Evolutionary conservation across 2,329 filamentous ascomycete species (phyloP).

Genomic region (Cryphonectria parasitica): DNA sequence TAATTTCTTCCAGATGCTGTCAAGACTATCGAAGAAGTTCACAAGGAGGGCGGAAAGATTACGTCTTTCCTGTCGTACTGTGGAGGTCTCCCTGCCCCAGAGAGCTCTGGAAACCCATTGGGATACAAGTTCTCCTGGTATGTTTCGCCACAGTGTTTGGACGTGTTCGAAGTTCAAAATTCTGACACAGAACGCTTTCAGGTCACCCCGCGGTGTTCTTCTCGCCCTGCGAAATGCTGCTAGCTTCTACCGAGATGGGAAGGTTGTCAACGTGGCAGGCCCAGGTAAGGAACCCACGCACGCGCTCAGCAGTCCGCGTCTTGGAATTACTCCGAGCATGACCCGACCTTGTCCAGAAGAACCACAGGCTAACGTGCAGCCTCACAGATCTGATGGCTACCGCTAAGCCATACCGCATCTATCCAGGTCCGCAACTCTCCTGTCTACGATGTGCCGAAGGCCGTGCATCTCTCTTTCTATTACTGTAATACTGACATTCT

Average conservation of each 20-base stretch:
- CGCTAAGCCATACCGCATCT: slow-evolving; percentile 90
- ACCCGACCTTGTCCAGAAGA: background rate
- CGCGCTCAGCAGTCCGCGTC: background rate
- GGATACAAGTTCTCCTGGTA: slow-evolving; percentile 83
- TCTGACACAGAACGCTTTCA: background rate
- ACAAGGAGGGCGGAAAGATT: slow-evolving; percentile 85
- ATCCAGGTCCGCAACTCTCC: slow-evolving; percentile 57
- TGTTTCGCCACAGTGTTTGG: background rate
- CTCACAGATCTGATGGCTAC: slow-evolving; percentile 76
- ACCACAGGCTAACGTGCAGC: background rate
- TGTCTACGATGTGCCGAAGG: background rate
- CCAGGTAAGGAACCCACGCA: background rate
- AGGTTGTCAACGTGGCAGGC: slow-evolving; percentile 67
- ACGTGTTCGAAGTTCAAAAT: no score
- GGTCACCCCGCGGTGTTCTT: slow-evolving; percentile 78
- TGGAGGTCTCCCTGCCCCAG: slow-evolving; percentile 73
- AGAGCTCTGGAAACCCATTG: slow-evolving; percentile 83
- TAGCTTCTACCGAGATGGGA: slow-evolving; percentile 78
- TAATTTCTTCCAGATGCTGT: slow-evolving; percentile 62
- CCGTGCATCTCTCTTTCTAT: background rate
- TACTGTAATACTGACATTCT: background rate
- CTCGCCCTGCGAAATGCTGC: slow-evolving; percentile 86
- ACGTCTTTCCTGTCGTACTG: slow-evolving; percentile 82
- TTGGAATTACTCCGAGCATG: background rate
- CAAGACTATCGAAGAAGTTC: slow-evolving; percentile 87